These are phyloP conservation scores for Colletotrichum chrysophilum DNA, from an alignment of 2,329 filamentous ascomycete genomes.

Conservation along the genomic window DNA sequence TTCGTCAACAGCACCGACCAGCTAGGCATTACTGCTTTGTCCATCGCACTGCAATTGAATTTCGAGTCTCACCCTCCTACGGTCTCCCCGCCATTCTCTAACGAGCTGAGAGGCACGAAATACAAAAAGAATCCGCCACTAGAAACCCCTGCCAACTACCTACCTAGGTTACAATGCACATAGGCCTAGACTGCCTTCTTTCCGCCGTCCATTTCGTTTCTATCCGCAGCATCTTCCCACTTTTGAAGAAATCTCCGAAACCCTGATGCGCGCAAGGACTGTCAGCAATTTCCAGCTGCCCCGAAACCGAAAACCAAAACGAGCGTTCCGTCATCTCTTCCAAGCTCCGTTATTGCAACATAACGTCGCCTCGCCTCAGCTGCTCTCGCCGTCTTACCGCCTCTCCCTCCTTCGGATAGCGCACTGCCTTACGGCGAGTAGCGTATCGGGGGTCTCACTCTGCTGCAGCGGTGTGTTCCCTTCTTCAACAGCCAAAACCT, in stretches of 20 bases:
- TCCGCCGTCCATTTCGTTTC: not conserved
- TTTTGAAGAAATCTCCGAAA: conserved; percentile 7
- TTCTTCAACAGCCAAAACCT: not conserved
- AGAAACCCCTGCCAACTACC: not conserved
- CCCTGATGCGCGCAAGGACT: conserved; percentile 8
- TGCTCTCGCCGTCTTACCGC: not conserved
- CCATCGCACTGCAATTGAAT: not conserved
- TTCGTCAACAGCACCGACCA: conserved; percentile 11
- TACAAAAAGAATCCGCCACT: not conserved
- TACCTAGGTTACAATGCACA: not conserved
- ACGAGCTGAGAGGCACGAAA: not conserved
- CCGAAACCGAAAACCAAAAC: not conserved
- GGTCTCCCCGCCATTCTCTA: not conserved
- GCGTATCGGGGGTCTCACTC: not conserved
- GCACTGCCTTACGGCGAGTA: not conserved
- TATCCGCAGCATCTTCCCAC: not conserved
- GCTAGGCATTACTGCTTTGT: conserved; percentile 1
- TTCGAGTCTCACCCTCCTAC: not conserved
- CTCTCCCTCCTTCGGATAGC: not conserved
- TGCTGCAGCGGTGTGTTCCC: not conserved
- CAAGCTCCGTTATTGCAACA: not conserved
- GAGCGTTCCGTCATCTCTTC: not conserved
- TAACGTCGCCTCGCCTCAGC: not conserved
- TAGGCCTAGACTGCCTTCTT: not conserved
- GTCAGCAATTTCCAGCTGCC: not conserved